Conservation (phyloP, 306 rosid genomes). For the Glycine soja region DNA sequence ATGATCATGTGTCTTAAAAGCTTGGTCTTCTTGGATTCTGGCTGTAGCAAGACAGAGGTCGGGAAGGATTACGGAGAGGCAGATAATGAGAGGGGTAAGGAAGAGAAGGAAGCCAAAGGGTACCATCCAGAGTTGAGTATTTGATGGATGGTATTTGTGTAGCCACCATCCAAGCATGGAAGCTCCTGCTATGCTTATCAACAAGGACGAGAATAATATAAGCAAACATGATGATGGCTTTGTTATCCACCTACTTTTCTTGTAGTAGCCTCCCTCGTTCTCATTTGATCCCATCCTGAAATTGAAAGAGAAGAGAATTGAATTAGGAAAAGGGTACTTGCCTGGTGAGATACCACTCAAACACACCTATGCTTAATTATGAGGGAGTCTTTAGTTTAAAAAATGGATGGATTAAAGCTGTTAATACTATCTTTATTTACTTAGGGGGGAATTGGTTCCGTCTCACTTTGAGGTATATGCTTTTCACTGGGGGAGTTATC, state of each 20-base stretch:
- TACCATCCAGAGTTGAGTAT: conserved; percentile 85
- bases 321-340: neutral
- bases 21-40: conserved; percentile 3
- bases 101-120: conserved; percentile 78
- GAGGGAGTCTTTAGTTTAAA: too few species aligned
- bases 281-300: conserved; percentile 62
- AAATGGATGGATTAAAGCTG: too few species aligned
- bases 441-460: too few species aligned
- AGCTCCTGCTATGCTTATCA: conserved; percentile 62
- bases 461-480: too few species aligned
- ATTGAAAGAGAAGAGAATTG: neutral
- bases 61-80: conserved; percentile 46
- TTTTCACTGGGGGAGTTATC: too few species aligned
- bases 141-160: conserved; percentile 54
- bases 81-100: conserved; percentile 63
- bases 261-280: conserved; percentile 14
- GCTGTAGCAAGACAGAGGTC: conserved; percentile 14
- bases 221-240: conserved; percentile 30
- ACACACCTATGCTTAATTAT: too few species aligned
- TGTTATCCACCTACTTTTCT: conserved; percentile 23
- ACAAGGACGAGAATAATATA: conserved; percentile 45
- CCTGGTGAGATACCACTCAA: too few species aligned
- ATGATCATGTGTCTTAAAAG: neutral
- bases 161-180: conserved; percentile 72
- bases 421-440: too few species aligned